Evolutionary conservation across 805 yeast species (phyloP).

Genomic region (Candida cerambycidarum): DNA sequence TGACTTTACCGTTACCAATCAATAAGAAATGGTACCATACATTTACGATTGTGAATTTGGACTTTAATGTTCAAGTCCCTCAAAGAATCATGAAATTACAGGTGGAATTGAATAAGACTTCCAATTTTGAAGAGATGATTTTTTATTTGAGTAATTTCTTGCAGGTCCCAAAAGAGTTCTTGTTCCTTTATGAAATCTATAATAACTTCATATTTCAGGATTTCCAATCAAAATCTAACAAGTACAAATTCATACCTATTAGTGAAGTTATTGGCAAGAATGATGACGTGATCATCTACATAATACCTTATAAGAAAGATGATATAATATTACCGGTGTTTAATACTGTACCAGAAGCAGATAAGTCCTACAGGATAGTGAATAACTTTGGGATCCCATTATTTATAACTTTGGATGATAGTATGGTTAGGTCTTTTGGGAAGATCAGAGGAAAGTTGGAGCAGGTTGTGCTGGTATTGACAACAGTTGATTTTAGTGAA

Average conservation of each 20-base stretch:
- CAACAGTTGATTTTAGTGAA: constrained; percentile 22
- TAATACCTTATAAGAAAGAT: constrained; percentile 43
- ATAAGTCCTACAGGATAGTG: constrained; percentile 34
- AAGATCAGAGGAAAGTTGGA: constrained; percentile 58
- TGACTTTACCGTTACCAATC: constrained; percentile 86
- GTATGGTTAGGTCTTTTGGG: constrained; percentile 58
- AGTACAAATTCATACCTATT: constrained; percentile 59
- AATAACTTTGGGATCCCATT: constrained; percentile 75
- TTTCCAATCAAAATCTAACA: constrained; percentile 57
- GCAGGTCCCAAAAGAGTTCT: constrained; percentile 22
- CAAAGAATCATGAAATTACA: constrained; percentile 46
- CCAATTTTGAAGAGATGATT: constrained; percentile 64
- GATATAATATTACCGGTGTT: constrained; percentile 59
- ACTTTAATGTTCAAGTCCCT: constrained; percentile 8
- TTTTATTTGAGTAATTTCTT: constrained; percentile 54
- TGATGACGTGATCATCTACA: constrained; percentile 69
- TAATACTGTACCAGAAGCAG: constrained; percentile 41
- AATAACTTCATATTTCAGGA: constrained; percentile 66
- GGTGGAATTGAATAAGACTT: constrained; percentile 67
- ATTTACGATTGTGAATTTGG: constrained; percentile 61
- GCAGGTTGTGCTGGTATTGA: constrained; percentile 25
- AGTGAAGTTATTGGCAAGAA: constrained; percentile 61
- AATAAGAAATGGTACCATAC: constrained; percentile 68
- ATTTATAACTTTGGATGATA: constrained; percentile 55
- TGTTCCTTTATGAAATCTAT: constrained; percentile 49